Percentiles rank a stretch among this genome's conserved stretches.
Evolutionary conservation across 805 yeast genomes (phyloP).

Genomic region (Wickerhamomyces queroliae): DNA sequence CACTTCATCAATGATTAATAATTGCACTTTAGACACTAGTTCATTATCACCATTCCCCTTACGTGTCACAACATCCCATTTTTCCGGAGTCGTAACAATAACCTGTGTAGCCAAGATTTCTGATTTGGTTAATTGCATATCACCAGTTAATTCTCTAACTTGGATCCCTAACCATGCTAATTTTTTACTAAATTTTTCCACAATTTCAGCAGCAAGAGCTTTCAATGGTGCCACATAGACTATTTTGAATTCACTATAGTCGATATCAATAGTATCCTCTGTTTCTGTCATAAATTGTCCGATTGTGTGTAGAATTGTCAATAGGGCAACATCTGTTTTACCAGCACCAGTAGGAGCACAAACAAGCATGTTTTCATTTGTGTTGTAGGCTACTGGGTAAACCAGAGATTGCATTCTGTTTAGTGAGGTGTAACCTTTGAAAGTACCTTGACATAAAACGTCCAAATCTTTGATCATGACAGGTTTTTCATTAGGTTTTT

Average conservation of each 20-base stretch:
- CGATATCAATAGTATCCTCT: slow-evolving; percentile 53
- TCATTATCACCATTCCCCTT: slow-evolving; percentile 88
- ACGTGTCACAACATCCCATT: slow-evolving; percentile 97
- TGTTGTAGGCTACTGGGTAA: slow-evolving; percentile 85
- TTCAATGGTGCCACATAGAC: slow-evolving; percentile 91
- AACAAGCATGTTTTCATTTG: slow-evolving; percentile 91
- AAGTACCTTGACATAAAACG: slow-evolving; percentile 75
- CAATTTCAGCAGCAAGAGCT: slow-evolving; percentile 95
- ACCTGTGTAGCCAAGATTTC: slow-evolving; percentile 81
- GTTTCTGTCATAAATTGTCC: slow-evolving; percentile 59
- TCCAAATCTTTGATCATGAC: slow-evolving; percentile 63
- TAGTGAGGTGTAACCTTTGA: slow-evolving; percentile 67
- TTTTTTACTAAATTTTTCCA: slow-evolving; percentile 76
- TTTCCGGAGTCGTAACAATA: slow-evolving; percentile 92
- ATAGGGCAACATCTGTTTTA: slow-evolving; percentile 88
- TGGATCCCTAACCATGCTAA: slow-evolving; percentile 79
- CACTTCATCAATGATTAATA: slow-evolving; percentile 92
- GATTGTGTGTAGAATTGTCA: slow-evolving; percentile 74
- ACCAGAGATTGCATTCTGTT: slow-evolving; percentile 90
- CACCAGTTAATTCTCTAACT: slow-evolving; percentile 90
- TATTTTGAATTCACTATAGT: slow-evolving; percentile 81
- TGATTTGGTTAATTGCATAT: slow-evolving; percentile 81
- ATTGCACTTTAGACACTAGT: slow-evolving; percentile 73
- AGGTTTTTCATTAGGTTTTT: slow-evolving; percentile 36
- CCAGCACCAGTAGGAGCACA: slow-evolving; percentile 99